Evolutionary conservation across 495 filamentous ascomycete species (phyloP), one percentile per base, ranked within the genome.

Genomic region (Chaetomidium leptoderma): DNA sequence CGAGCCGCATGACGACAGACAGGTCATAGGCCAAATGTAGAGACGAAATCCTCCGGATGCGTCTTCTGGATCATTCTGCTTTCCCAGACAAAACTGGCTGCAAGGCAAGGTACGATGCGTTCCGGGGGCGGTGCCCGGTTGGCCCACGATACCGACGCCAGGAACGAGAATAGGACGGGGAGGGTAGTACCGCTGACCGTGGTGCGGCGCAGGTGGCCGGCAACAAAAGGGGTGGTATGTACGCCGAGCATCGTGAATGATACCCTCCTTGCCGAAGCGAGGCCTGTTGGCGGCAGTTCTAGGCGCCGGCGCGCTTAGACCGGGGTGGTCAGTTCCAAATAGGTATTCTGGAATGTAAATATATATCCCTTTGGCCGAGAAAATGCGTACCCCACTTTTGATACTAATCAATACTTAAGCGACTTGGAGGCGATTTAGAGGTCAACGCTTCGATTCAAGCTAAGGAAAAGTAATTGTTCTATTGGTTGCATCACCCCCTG

Each of bases 91-190:
- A n/a, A 23, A n/a, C 42, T 4, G 6, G 3, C 7, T 47, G 54
- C 54, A 21, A 48, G 54, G 54, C 54, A 21, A 48, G 54, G 21
- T 10, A 35, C 42, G 42, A 30, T 32, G 53, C 54, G 13, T 47
- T 11, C 33, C 35, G 24, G 23, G 21, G 44, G 44, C 54, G 43
- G 54, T 48, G 54, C 44, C 39, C 9, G 6, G 23, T 56, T 32
- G 43, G 54, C 54, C 27, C 30, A 39, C 44, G 33, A 24, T 14
- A 26, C 36, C n/a, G 43, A 40, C 21, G 29, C 30, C 44, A 42
- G 44, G 33, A 40, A 27, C 42, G 40, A 32, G 53, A 55, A 46
- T 47, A 55, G 42, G 53, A 14, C 39, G 52, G 39, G 13, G n/a
- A 47, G 42, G 51, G 51, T 42, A 27, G 37, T 33, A 44, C 37